A percentile compares a stretch with the other conserved stretches of the same genome.
These are phyloP conservation scores for Platanus orientalis DNA, from an alignment of 164 flowering plant species.

Conservation along the genomic window DNA sequence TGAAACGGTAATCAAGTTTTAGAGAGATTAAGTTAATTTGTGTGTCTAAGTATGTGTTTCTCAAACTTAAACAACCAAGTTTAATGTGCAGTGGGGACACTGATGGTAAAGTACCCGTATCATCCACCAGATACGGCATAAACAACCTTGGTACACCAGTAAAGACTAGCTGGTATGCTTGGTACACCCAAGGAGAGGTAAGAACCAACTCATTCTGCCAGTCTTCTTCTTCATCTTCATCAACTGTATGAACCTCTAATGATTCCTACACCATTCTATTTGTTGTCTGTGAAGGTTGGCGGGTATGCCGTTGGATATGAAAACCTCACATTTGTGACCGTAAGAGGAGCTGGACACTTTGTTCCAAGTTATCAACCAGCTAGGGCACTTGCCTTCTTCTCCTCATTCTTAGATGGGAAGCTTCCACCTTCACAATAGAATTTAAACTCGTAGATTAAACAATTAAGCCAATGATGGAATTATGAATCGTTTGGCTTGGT, in stretches of 20 bases:
- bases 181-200: constrained; percentile 37
- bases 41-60: neutral
- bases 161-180: constrained; percentile 33
- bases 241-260: neutral
- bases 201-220: neutral
- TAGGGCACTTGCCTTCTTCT: constrained; percentile 26
- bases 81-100: constrained; percentile 34
- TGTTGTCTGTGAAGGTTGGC: constrained; percentile 30
- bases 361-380: constrained; percentile 44
- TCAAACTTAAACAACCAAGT: neutral
- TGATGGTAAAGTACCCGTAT: constrained; percentile 31
- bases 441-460: too few species aligned
- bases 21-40: neutral
- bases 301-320: constrained; percentile 36
- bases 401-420: too few species aligned
- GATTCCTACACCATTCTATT: neutral
- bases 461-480: too few species aligned
- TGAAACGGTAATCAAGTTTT: too few species aligned
- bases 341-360: constrained; percentile 43
- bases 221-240: too few species aligned
- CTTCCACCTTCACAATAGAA: too few species aligned
- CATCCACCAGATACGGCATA: constrained; percentile 31
- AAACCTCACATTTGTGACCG: constrained; percentile 37
- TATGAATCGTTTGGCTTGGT: too few species aligned
- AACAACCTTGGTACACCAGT: constrained; percentile 18